phyloP scores from a whole-genome alignment of 176 grass and related monocot genomes.

The Triticum monococcum region DNA sequence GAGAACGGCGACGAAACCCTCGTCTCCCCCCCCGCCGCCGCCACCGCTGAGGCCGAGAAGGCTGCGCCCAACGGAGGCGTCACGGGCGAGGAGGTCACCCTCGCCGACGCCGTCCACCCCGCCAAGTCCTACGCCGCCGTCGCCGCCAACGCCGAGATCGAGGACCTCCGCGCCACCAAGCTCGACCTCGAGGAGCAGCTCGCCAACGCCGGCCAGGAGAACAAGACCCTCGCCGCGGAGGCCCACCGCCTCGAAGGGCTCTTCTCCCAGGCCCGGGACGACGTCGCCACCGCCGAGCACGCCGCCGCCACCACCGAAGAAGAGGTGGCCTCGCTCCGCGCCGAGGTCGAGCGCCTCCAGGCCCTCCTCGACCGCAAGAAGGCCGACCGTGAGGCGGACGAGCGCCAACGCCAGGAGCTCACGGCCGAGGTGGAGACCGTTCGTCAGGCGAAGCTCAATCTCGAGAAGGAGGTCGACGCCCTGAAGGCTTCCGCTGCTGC shows the following conservation, averaged over 20 bases:
- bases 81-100: conserved; percentile 8
- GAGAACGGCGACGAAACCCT: conserved; percentile 55
- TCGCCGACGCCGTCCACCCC: conserved; percentile 6
- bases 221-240: conserved; percentile 23
- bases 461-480: conserved; percentile 39
- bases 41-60: conserved; percentile 5
- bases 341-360: conserved; percentile 36
- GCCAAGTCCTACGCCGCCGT: conserved; percentile 41
- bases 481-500: conserved; percentile 27
- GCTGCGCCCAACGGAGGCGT: conserved; percentile 17
- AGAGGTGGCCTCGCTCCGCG: conserved; percentile 21
- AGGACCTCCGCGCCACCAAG: conserved; percentile 43
- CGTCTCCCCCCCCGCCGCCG: conserved; percentile 15
- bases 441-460: conserved; percentile 35
- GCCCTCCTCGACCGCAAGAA: conserved; percentile 9
- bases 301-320: conserved; percentile 13
- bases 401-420: not conserved
- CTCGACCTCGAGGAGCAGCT: conserved; percentile 47
- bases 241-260: conserved; percentile 34
- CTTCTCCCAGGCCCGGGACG: conserved; percentile 32
- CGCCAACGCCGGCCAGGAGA: conserved; percentile 25
- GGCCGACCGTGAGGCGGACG: conserved; percentile 7
- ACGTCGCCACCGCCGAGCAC: conserved; percentile 31
- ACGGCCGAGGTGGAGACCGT: conserved; percentile 15
- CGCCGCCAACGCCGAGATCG: conserved; percentile 47